Percentiles rank a stretch among this genome's conserved stretches.
Evolutionary conservation across 352 stramenopile genomes (phyloP).

Genomic region (Phytophthora pseudosyringae): DNA sequence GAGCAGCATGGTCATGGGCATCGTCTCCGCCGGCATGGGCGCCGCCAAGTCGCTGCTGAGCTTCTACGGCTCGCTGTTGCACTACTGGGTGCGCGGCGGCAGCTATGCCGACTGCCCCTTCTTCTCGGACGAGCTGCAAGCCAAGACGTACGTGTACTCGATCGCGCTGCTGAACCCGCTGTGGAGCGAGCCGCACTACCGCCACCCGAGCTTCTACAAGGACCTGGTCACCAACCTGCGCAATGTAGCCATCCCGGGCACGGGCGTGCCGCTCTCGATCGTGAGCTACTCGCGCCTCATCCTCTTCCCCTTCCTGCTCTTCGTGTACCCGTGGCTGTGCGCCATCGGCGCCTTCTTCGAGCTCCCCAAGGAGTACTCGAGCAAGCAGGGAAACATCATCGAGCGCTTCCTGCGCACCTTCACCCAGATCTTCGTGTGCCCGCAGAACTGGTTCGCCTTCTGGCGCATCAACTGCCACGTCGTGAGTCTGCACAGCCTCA

Average conservation of each 20-base stretch:
- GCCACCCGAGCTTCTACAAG: constrained; percentile 94
- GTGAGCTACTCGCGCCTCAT: constrained; percentile 87
- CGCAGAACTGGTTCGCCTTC: constrained; percentile 98
- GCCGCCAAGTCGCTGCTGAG: constrained; percentile 53
- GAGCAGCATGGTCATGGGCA: constrained; percentile 39
- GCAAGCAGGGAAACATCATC: constrained; percentile 70
- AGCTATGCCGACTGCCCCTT: constrained; percentile 81
- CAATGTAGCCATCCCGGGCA: constrained; percentile 98
- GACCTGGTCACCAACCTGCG: constrained; percentile 97
- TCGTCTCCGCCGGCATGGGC: constrained; percentile 31
- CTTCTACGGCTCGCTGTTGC: constrained; percentile 80
- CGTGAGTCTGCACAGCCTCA: constrained; percentile 93
- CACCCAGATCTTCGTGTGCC: constrained; percentile 79
- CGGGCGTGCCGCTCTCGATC: constrained; percentile 92
- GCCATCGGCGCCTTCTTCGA: constrained; percentile 84
- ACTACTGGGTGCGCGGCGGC: constrained; percentile 83
- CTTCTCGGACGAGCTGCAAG: constrained; percentile 79
- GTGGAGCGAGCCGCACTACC: constrained; percentile 97
- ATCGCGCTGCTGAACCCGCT: constrained; percentile 94
- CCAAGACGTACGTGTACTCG: constrained; percentile 95
- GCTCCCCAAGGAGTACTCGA: constrained; percentile 64
- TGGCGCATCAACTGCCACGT: constrained; percentile 97
- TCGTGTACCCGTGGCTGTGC: constrained; percentile 90
- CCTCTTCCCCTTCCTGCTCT: constrained; percentile 86
- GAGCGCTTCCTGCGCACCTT: constrained; percentile 93